phyloP scores from a whole-genome alignment of 2,329 filamentous ascomycete genomes.

The Didymella pinodella region DNA sequence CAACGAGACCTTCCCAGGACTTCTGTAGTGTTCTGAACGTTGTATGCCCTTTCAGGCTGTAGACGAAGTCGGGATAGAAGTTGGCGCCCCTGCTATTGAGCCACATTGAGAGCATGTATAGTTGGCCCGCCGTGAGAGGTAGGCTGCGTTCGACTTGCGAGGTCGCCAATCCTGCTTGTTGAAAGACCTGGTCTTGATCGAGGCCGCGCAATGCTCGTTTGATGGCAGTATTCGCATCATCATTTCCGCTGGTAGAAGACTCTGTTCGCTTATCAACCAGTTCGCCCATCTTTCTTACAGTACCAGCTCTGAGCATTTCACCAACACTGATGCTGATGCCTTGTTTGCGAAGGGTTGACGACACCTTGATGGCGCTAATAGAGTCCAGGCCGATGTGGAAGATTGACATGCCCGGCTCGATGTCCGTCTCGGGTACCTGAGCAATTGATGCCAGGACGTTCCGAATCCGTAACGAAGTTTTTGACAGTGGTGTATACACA shows the following conservation, averaged over 20 bases:
- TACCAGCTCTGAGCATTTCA: constrained; percentile 72
- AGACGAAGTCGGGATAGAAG: constrained; percentile 79
- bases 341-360: constrained; percentile 71
- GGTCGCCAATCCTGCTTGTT: constrained; percentile 51
- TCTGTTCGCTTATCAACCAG: constrained; percentile 34
- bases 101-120: constrained; percentile 82
- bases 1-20: constrained; percentile 70
- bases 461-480: constrained; percentile 53
- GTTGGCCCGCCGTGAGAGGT: constrained; percentile 78
- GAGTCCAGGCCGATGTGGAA: constrained; percentile 91
- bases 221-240: constrained; percentile 11
- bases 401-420: constrained; percentile 69
- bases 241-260: not conserved
- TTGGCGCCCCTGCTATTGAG: constrained; percentile 69
- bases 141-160: constrained; percentile 64
- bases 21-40: constrained; percentile 55
- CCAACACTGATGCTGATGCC: constrained; percentile 72
- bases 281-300: constrained; percentile 69
- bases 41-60: constrained; percentile 57
- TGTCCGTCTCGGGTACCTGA: constrained; percentile 63
- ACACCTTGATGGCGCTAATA: constrained; percentile 87
- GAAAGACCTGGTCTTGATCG: constrained; percentile 52
- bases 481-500: constrained; percentile 33
- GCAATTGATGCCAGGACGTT: constrained; percentile 65
- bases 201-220: constrained; percentile 48